Evolutionary conservation across 139 green algal genomes (phyloP), one percentile per base, ranked within the genome.

Genomic region (Chlamydomonas sphaeroides): DNA sequence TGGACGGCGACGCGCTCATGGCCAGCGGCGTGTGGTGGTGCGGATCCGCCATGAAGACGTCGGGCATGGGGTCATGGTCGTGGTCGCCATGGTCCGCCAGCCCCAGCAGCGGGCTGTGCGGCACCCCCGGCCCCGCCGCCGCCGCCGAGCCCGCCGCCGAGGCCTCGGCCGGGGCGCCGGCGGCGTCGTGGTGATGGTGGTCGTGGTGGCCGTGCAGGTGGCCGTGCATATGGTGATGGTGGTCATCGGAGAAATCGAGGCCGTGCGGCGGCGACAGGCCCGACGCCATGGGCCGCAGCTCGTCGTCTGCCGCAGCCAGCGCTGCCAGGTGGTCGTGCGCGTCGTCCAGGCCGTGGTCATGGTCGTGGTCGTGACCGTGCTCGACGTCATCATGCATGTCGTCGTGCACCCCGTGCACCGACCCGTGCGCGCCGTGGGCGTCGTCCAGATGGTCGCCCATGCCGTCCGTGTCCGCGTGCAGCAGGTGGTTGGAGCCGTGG

Each of bases 1-100:
- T 30, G 25, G 74, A 79, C 26, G 72, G 59, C 59, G 61, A 71
- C 26, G 41, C 32, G 30, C 59, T 71, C 26, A 38, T 10, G 17
- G 59, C 48, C 38, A 80, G 42, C 21, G 74, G 25, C 41, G 48
- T 18, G 20, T 26, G 25, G 57, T 57, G 36, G 6, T 45, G 35
- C 41, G 59, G 36, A 3, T 70, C 73, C n/a, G 39, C n/a, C 74
- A 80, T 57, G 32, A 80, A 80, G 7, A 48, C 32, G 39, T 80
- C 72, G 30, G n/a, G n/a, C n/a, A n/a, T n/a, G n/a, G 70, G 72
- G 8, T 80, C 72, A 26, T 67, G 70, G 10, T 49, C 35, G 25
- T 66, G 35, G 30, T 65, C n/a, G n/a, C n/a, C 61, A 30, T 72
- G n/a, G 26, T 74, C 38, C n/a, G 45, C n/a, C 1, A 65, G 18